Conservation (phyloP, 768 basidiomycete genomes). For the Serendipita vermifera region DNA sequence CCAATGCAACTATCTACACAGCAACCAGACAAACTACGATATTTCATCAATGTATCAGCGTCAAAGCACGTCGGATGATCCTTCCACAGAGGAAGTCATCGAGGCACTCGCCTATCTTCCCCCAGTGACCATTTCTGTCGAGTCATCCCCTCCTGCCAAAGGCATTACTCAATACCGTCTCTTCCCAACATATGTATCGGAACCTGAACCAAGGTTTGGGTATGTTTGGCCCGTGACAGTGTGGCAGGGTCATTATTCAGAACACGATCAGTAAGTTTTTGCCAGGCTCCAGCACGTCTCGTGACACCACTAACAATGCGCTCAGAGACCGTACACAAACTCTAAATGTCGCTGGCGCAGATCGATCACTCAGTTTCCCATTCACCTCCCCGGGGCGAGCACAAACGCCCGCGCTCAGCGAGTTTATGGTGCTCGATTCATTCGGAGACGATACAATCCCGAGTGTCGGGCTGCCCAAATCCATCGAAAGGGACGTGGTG, state of each 20-base stretch:
- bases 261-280: not conserved
- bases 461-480: not conserved
- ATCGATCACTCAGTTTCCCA: constrained; percentile 4
- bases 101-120: not conserved
- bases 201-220: not conserved
- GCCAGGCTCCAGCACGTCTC: no score
- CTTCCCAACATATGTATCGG: not conserved
- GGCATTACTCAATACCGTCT: constrained; percentile 5
- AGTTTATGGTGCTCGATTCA: not conserved
- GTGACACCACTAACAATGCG: not conserved
- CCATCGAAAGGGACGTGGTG: not conserved
- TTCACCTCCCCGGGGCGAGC: not conserved
- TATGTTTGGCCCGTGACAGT: constrained; percentile 1
- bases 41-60: not conserved
- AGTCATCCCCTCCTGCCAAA: not conserved
- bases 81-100: not conserved
- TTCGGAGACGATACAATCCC: constrained; percentile 2
- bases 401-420: not conserved
- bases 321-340: not conserved
- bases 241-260: constrained; percentile 1
- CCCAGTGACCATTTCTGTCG: not conserved
- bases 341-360: not conserved
- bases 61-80: not conserved
- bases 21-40: constrained; percentile 1
- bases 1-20: constrained; percentile 6